These are phyloP conservation scores for Cucurbita maxima DNA, from an alignment of 306 rosid species.

Conservation along the genomic window DNA sequence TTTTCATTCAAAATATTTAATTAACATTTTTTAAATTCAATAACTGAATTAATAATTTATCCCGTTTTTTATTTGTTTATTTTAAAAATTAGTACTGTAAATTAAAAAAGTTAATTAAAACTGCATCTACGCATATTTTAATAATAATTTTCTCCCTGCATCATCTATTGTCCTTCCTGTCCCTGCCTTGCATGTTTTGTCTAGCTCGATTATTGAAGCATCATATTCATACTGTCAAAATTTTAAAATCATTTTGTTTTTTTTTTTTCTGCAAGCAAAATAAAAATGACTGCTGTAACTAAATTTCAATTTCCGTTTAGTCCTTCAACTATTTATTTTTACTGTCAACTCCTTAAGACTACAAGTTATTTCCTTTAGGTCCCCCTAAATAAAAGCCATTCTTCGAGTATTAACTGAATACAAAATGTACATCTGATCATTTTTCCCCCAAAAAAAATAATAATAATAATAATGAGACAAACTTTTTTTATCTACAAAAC, in stretches of 20 bases:
- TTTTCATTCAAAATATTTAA: no score
- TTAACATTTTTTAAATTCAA: no score
- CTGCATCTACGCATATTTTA: no score
- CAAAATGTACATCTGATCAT: conserved; percentile 17
- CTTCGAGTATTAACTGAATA: not conserved
- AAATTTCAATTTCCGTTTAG: not conserved
- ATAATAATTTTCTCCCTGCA: not conserved
- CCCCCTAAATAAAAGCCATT: not conserved
- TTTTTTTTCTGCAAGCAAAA: not conserved
- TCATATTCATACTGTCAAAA: not conserved
- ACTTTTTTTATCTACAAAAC: conserved; percentile 23
- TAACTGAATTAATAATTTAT: no score
- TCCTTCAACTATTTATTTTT: not conserved
- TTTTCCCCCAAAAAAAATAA: not conserved
- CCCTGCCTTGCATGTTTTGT: not conserved
- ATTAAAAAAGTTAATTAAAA: no score
- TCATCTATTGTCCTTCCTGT: not conserved
- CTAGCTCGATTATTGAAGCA: not conserved
- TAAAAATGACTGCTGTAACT: not conserved
- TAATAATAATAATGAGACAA: not conserved
- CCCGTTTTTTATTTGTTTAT: no score
- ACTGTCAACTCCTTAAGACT: not conserved
- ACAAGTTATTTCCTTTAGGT: not conserved
- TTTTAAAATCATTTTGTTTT: not conserved
- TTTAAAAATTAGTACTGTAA: no score